Conservation (phyloP, 495 filamentous ascomycete genomes). For the Lepidopterella palustris region DNA sequence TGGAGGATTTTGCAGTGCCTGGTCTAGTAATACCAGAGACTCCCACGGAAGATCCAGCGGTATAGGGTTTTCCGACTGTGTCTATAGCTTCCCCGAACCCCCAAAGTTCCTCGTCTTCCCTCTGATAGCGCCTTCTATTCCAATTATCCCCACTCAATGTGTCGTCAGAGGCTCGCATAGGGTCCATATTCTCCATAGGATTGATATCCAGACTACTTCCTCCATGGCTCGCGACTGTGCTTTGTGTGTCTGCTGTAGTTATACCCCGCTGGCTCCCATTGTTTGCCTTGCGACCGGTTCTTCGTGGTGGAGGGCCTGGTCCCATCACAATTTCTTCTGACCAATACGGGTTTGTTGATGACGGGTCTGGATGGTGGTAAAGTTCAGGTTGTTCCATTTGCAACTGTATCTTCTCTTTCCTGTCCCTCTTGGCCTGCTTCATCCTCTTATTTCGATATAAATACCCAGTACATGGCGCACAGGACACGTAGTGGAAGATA, state of each 20-base stretch:
- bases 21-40: conserved; percentile 46
- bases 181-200: conserved; percentile 5
- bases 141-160: conserved; percentile 50
- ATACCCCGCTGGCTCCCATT: conserved; percentile 48
- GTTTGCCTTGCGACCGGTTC: conserved; percentile 47
- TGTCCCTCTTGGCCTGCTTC: conserved; percentile 55
- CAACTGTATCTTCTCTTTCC: conserved; percentile 52
- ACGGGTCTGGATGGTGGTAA: conserved; percentile 74
- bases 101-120: conserved; percentile 82
- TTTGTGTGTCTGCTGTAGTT: conserved; percentile 34
- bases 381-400: conserved; percentile 61
- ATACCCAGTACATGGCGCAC: conserved; percentile 68
- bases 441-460: conserved; percentile 57
- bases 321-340: conserved; percentile 73
- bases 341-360: conserved; percentile 82
- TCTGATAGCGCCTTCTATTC: conserved; percentile 69
- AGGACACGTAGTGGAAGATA: conserved; percentile 79
- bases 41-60: conserved; percentile 44
- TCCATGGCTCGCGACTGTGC: conserved; percentile 22
- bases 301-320: conserved; percentile 61
- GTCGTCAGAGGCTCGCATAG: conserved; percentile 21
- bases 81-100: conserved; percentile 40
- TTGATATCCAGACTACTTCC: conserved; percentile 24
- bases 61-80: conserved; percentile 33
- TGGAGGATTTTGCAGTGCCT: conserved; percentile 34